Base-by-base conservation (phyloP, 257 asterid species). In the Leptodermis oblonga region DNA sequence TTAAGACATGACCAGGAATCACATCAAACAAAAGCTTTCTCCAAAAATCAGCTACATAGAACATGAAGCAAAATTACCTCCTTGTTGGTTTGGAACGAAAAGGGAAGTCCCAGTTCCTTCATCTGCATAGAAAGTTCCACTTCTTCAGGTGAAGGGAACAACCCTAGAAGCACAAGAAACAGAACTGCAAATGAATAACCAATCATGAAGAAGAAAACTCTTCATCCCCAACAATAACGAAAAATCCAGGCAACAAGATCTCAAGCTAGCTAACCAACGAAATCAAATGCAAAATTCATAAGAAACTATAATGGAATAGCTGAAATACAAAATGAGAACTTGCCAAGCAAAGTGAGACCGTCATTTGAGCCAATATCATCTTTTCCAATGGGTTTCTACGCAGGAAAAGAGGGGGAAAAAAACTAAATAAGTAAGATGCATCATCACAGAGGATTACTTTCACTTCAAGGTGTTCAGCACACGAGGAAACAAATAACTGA, bases 21-120 rank as follows among this genome's bases (percentile, higher is more conserved):
- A 34, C 45, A 28, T 55, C 70, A 65, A 20, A 30, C 37, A 28
- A 56, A 58, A 26, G 7, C 31, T 4, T 1, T 43, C 22, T 5
- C 28, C 31, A 43, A 65, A 22, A 73, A 14, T 41, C 48, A 28
- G 62, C 8, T 28, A 68, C 23, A 25, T 42, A 69, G 42, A 46
- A 18, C 18, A 22, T 25, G 67, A 68, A 64, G 58, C 25, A 67
- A 25, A 52, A 5, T 77, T 48, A 88, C 96, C 90, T 83, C 88
- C 87, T 91, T 91, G 78, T 83, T 90, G 43, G 96, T 86, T 18
- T 62, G 85, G 76, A 94, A 94, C 39, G 95, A 79, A 74, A 86
- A 74, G 11, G 99, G 99, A 76, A 94, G 96, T 63, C 99, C 99
- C 87, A 86, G 34, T 33, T 72, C 95, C 75, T 75, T 82, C 90